phyloP scores from a whole-genome alignment of 2,329 filamentous ascomycete species.

The Exophiala sp. region DNA sequence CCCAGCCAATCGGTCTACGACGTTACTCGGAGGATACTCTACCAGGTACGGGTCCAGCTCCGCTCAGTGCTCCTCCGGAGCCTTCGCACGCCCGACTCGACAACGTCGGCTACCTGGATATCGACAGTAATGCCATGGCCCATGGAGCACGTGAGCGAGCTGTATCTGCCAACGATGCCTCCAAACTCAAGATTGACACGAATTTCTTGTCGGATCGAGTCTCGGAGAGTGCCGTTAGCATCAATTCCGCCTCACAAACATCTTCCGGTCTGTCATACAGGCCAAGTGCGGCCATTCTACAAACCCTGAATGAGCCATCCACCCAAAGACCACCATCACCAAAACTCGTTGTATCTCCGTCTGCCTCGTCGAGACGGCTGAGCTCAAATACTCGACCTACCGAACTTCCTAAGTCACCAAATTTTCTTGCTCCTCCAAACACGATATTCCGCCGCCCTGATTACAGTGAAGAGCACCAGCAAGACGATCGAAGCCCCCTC shows the following conservation, averaged over 20 bases:
- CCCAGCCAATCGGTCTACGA: slow-evolving; percentile 65
- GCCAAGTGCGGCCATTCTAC: slow-evolving; percentile 17
- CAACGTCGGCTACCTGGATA: slow-evolving; percentile 18
- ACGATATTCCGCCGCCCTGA: slow-evolving; percentile 29
- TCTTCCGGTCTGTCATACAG: slow-evolving; percentile 4
- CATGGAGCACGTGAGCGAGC: slow-evolving; percentile 45
- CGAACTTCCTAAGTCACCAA: slow-evolving; percentile 14
- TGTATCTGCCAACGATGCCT: slow-evolving; percentile 59
- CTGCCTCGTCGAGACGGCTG: slow-evolving; percentile 32
- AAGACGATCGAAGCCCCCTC: slow-evolving; percentile 12
- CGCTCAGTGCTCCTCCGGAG: slow-evolving; percentile 26
- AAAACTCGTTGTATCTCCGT: slow-evolving; percentile 38
- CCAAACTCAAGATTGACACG: slow-evolving; percentile 44
- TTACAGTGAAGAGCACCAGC: slow-evolving; percentile 35
- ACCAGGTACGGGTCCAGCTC: slow-evolving; percentile 47
- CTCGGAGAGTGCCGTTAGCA: slow-evolving; percentile 12
- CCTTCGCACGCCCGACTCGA: slow-evolving; percentile 28
- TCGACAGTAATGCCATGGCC: slow-evolving; percentile 9
- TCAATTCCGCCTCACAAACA: slow-evolving; percentile 5
- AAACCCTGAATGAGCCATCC: slow-evolving; percentile 19
- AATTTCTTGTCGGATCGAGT: slow-evolving; percentile 30
- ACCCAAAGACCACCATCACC: slow-evolving; percentile 34
- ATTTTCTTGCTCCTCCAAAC: slow-evolving; percentile 21
- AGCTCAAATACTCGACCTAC: slow-evolving; percentile 31
- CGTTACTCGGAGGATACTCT: slow-evolving; percentile 62